Conservation (phyloP, 441 rosid species). For the Erodium moschatum region DNA sequence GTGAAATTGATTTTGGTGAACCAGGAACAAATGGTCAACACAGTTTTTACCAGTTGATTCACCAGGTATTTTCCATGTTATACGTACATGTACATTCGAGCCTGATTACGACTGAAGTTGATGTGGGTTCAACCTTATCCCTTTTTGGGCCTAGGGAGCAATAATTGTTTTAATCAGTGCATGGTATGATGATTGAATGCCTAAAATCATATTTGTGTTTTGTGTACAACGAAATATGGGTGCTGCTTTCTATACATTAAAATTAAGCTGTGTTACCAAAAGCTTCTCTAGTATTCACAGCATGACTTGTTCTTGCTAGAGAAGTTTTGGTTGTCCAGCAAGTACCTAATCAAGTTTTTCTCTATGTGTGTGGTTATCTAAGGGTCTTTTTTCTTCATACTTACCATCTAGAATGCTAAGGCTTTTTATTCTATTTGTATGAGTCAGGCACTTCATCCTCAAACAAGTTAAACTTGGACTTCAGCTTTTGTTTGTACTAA, state of each 20-base stretch:
- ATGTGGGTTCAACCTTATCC: neutral
- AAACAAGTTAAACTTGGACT: neutral
- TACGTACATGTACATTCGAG: neutral
- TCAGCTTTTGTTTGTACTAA: neutral
- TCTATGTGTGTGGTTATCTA: neutral
- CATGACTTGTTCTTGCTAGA: too few relatives aligned
- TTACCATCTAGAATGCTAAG: too few relatives aligned
- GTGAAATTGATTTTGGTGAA: conserved; percentile 97
- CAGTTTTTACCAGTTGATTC: conserved; percentile 97
- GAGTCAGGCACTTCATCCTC: too few relatives aligned
- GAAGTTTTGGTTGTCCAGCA: neutral
- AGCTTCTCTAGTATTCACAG: neutral
- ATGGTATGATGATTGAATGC: neutral
- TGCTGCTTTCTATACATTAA: conserved; percentile 3
- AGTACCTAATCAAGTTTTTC: neutral
- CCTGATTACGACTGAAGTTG: neutral
- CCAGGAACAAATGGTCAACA: conserved; percentile 98
- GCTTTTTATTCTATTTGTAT: too few relatives aligned
- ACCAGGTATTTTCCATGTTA: conserved; percentile 49
- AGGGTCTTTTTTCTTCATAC: neutral
- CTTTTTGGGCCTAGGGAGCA: neutral
- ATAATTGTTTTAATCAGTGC: neutral
- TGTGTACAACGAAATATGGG: neutral
- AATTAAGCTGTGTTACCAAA: neutral
- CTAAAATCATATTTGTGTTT: neutral